Evolutionary conservation across 768 basidiomycete species (phyloP).

Genomic region (Hemileccinum rubropunctum): DNA sequence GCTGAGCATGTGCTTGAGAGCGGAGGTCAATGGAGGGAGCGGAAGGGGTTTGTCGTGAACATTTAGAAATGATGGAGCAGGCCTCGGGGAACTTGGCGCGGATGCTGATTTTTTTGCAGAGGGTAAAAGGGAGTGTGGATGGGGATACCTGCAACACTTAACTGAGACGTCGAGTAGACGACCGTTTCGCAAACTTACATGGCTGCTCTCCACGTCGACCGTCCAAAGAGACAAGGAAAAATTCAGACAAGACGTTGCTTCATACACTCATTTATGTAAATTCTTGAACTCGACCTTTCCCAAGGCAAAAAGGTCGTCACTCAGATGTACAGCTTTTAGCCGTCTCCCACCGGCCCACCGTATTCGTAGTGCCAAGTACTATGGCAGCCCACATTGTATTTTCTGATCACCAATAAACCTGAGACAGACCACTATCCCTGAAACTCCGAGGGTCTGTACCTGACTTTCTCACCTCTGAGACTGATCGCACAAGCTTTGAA

Average conservation of each 20-base stretch:
- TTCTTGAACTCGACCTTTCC: constrained; percentile 9
- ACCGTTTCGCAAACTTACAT: not conserved
- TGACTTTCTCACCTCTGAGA: too few species aligned
- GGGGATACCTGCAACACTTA: constrained; percentile 16
- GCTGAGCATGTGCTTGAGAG: constrained; percentile 19
- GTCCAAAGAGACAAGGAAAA: too few species aligned
- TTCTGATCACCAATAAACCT: not conserved
- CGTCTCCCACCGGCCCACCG: too few species aligned
- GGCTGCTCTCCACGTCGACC: too few species aligned
- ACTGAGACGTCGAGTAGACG: not conserved
- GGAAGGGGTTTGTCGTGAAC: constrained; percentile 40
- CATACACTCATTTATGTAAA: constrained; percentile 31
- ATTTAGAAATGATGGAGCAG: constrained; percentile 7
- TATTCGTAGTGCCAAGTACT: too few species aligned
- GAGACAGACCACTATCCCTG: too few species aligned
- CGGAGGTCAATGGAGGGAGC: constrained; percentile 34
- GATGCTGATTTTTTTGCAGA: constrained; percentile 21
- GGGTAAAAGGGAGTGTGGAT: constrained; percentile 25
- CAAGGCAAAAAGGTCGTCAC: too few species aligned
- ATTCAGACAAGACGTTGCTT: not conserved
- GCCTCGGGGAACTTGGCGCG: constrained; percentile 26
- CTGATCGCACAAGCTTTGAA: constrained; percentile 14
- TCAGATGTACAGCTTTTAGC: too few species aligned
- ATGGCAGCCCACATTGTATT: not conserved
- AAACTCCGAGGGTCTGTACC: too few species aligned